These are phyloP conservation scores for Elymus sibiricus DNA, from an alignment of 176 grass and related monocot species.

Conservation along the genomic window DNA sequence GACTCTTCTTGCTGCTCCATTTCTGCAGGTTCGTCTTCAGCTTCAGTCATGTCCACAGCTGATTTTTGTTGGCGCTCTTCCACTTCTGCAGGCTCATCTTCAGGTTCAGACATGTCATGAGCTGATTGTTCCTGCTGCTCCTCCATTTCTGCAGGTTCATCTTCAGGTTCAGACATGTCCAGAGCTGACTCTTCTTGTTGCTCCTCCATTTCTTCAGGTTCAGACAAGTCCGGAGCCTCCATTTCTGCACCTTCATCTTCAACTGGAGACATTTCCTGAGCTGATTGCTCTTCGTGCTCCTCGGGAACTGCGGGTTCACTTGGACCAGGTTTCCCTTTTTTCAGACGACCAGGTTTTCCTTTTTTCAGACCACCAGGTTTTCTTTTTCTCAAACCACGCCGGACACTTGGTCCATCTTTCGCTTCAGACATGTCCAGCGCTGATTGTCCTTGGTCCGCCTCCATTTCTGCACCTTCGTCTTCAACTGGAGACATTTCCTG, in stretches of 20 bases:
- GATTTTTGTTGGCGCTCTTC: background rate
- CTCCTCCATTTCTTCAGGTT: background rate
- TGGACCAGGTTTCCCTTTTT: background rate
- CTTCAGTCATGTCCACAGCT: background rate
- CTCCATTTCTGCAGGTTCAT: background rate
- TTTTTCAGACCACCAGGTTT: too few species aligned
- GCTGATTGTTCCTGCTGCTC: background rate
- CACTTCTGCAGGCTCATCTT: background rate
- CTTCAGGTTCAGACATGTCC: background rate
- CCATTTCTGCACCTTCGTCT: background rate
- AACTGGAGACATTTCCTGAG: background rate
- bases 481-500: background rate
- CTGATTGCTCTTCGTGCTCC: background rate
- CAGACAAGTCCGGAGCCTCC: background rate
- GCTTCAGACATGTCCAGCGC: background rate
- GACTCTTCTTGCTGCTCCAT: too few species aligned
- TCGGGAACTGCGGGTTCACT: background rate
- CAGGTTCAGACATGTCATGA: too few species aligned
- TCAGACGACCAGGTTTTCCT: too few species aligned
- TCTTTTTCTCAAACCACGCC: background rate
- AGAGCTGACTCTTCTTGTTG: background rate
- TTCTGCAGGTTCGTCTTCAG: background rate
- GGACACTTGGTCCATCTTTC: background rate
- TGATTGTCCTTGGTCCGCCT: background rate
- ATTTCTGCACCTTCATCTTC: background rate